Base-by-base conservation (phyloP, 2,329 filamentous ascomycete genomes). In the Peltaster fructicola region DNA sequence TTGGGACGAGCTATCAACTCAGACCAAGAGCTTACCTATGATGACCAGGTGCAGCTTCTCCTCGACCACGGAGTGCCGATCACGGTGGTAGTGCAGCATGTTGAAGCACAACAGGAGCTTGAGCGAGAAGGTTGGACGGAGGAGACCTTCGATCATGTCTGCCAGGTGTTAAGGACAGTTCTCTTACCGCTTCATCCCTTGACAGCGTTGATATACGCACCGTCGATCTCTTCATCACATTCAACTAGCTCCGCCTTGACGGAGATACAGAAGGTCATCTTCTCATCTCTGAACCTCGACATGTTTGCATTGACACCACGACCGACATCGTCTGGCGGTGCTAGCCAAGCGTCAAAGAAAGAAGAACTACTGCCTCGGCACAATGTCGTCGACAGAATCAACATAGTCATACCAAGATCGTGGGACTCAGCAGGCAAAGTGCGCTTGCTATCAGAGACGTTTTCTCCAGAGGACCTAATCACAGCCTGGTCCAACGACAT, bases 361-460 rank as follows among this genome's bases (percentile, higher is more conserved):
- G 42, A 45, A 19, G 43, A 48, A 21, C 68, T 80, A 43, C 69
- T 75, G 13, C 62, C 90, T 13, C 88, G 81, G 53, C 77, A 51
- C 25, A 48, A 51, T 18, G 46, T 51, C 18, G 47, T 51, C 22
- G 47, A 51, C 25, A 39, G 88, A 88, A 53, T 68, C 85, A 29
- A 29, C 23, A n/a, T 98, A 27, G 63, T 93, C 4, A 78, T 98
- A 1, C 85, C 85, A 2, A 77, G 84, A 9, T 93, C 93, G 49
- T 98, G 88, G 88, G 88, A 98, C 51, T 93, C 84, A 0, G 93
- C 82, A 79, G 84, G 82, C 31, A 98, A 95, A 54, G 93, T 98
- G 31, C 68, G 85, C 20, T 81, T 95, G 21, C 60, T 95, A 14
- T 70, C 81, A 26, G 88, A 92, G 45, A 79, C 74, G 0, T 95